These are phyloP conservation scores for Fusarium keratoplasticum DNA, from an alignment of 2,329 filamentous ascomycete species.

Conservation along the genomic window DNA sequence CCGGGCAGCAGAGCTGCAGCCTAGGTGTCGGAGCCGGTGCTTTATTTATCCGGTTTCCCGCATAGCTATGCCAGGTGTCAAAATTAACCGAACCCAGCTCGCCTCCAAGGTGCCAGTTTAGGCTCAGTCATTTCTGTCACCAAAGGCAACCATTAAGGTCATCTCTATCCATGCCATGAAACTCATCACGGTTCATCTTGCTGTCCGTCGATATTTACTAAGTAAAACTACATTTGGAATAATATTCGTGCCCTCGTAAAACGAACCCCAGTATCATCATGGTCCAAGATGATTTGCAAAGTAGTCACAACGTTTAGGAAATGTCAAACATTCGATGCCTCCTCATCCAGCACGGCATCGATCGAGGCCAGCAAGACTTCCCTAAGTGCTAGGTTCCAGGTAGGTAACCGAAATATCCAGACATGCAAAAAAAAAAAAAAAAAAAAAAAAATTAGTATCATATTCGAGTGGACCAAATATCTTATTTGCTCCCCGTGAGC, in stretches of 20 bases:
- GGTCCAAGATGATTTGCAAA: background rate
- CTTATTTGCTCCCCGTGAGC: background rate
- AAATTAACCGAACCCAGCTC: background rate
- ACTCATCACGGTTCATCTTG: background rate
- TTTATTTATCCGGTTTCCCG: slow-evolving; percentile 18
- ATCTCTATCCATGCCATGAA: background rate
- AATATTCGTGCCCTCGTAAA: background rate
- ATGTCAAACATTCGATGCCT: background rate
- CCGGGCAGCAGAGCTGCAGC: background rate
- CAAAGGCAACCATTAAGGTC: background rate
- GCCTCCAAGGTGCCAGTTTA: fast-evolving
- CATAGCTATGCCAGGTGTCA: background rate
- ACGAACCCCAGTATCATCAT: background rate
- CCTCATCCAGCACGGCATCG: no score
- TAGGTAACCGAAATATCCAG: no score
- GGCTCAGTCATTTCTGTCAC: background rate
- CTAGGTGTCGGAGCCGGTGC: background rate
- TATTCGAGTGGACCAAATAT: background rate
- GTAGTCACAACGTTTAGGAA: background rate
- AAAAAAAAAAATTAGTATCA: background rate
- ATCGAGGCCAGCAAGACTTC: no score
- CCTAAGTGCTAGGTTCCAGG: no score
- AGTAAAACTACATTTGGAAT: background rate
- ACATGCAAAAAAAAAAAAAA: no score
- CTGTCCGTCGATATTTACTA: background rate